Percentiles rank a stretch among this genome's conserved stretches.
These are phyloP conservation scores for Colletotrichum simmondsii DNA, from an alignment of 2,329 filamentous ascomycete genomes.

Conservation along the genomic window DNA sequence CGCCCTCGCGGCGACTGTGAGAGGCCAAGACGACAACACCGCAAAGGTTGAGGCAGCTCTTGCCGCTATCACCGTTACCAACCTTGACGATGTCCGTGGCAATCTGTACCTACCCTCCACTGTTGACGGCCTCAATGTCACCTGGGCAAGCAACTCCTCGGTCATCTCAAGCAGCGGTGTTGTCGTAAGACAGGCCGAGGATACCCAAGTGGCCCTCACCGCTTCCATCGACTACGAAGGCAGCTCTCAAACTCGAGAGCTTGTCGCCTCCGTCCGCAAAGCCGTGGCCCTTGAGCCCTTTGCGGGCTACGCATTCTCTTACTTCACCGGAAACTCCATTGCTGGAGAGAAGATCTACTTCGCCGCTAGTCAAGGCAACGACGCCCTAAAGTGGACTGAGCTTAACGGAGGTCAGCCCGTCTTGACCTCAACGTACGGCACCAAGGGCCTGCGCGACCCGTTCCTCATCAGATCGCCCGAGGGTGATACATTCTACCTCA, in stretches of 20 bases:
- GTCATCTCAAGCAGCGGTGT: constrained; percentile 48
- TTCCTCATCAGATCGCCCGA: constrained; percentile 63
- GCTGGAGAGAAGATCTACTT: constrained; percentile 64
- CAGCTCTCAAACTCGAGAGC: constrained; percentile 40
- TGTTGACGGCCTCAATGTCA: constrained; percentile 43
- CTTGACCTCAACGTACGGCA: constrained; percentile 57
- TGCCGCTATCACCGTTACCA: constrained; percentile 41
- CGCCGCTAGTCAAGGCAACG: constrained; percentile 62
- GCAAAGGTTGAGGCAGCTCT: constrained; percentile 34
- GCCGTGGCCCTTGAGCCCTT: constrained; percentile 44
- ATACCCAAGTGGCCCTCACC: constrained; percentile 45
- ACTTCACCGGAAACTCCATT: constrained; percentile 57
- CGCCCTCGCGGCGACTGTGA: constrained; percentile 17
- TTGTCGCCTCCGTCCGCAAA: constrained; percentile 48
- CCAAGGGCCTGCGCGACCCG: constrained; percentile 61
- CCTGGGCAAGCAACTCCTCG: constrained; percentile 47
- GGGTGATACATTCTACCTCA: constrained; percentile 61
- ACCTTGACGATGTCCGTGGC: constrained; percentile 50
- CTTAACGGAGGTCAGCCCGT: constrained; percentile 59
- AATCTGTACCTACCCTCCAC: constrained; percentile 48
- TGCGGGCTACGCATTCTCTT: constrained; percentile 62
- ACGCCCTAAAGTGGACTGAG: constrained; percentile 62
- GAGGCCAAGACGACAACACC: constrained; percentile 8
- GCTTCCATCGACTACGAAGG: constrained; percentile 43
- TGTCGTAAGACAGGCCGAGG: constrained; percentile 45